These are phyloP conservation scores for Lodderomyces beijingensis DNA, from an alignment of 1,139 yeast genomes.

Conservation along the genomic window DNA sequence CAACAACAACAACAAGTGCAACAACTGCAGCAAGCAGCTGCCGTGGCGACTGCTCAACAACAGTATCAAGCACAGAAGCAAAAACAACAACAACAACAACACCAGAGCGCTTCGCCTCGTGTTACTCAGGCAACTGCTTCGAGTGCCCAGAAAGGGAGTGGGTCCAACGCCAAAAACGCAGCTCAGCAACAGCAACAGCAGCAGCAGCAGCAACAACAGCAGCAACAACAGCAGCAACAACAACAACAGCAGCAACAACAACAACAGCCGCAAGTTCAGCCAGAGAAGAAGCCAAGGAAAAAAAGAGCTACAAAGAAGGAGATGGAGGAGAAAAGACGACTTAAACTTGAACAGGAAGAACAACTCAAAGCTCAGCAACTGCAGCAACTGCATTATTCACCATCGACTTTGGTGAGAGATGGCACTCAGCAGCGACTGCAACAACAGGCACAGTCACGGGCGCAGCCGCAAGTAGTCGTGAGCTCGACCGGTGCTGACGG, in stretches of 20 bases:
- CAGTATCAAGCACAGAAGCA: constrained; percentile 3
- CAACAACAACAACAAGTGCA: constrained; percentile 15
- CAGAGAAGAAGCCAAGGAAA: constrained; percentile 31
- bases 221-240: constrained; percentile 14
- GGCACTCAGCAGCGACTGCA: constrained; percentile 4
- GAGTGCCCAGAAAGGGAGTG: too few species aligned
- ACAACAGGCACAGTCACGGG: constrained; percentile 10
- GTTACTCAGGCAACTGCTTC: constrained; percentile 7
- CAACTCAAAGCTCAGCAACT: constrained; percentile 8
- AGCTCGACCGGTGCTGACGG: constrained; percentile 9
- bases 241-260: constrained; percentile 9
- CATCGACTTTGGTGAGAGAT: constrained; percentile 7
- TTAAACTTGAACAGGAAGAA: constrained; percentile 9
- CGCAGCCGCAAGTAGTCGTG: constrained; percentile 3
- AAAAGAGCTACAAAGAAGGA: constrained; percentile 13
- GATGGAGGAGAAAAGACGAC: constrained; percentile 10
- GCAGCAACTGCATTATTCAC: constrained; percentile 5
- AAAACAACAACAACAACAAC: constrained; percentile 7
- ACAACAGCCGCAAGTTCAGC: neutral
- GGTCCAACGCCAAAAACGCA: too few species aligned
- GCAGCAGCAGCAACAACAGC: constrained; percentile 13
- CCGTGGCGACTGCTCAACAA: too few species aligned
- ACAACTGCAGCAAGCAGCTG: constrained; percentile 14
- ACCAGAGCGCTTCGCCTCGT: constrained; percentile 1
- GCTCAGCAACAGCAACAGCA: constrained; percentile 9